Percentiles rank a stretch among this genome's conserved stretches.
phyloP scores from a whole-genome alignment of 768 basidiomycete genomes.

The Stropharia rugosoannulata region DNA sequence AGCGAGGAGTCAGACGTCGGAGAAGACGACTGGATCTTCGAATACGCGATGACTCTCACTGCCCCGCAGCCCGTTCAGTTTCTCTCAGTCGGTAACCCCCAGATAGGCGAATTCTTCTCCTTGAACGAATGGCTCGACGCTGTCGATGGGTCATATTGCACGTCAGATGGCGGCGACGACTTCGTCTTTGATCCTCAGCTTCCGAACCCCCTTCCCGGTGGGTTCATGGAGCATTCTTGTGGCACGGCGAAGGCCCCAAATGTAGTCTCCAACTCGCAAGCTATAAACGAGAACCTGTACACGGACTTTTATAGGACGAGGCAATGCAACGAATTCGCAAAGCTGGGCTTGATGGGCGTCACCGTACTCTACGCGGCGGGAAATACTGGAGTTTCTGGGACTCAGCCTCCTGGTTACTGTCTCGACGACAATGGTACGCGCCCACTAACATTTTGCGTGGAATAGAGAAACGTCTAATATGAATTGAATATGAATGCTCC shows the following conservation, averaged over 20 bases:
- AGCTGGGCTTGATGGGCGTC: slow-evolving; percentile 52
- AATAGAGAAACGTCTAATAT: neutral
- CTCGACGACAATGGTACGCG: slow-evolving; percentile 27
- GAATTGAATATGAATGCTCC: neutral
- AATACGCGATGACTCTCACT: slow-evolving; percentile 51
- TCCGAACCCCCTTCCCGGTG: slow-evolving; percentile 18
- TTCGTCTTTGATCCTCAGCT: slow-evolving; percentile 21
- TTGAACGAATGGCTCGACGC: slow-evolving; percentile 48
- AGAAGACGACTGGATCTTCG: slow-evolving; percentile 54
- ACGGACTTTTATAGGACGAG: slow-evolving; percentile 27
- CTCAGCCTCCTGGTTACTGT: slow-evolving; percentile 25
- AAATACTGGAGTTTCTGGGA: slow-evolving; percentile 51
- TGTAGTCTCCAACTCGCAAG: slow-evolving; percentile 33
- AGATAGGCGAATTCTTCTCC: slow-evolving; percentile 35
- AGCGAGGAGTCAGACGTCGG: slow-evolving; percentile 45
- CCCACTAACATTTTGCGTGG: neutral
- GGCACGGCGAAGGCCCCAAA: slow-evolving; percentile 32
- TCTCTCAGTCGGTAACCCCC: slow-evolving; percentile 40
- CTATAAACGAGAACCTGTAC: slow-evolving; percentile 26
- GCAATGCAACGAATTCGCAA: slow-evolving; percentile 35
- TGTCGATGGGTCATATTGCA: slow-evolving; percentile 42
- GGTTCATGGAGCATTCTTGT: slow-evolving; percentile 31
- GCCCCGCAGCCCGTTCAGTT: slow-evolving; percentile 35
- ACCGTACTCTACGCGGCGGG: slow-evolving; percentile 59
- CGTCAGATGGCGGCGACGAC: slow-evolving; percentile 43